phyloP scores from a whole-genome alignment of 331 rosid genomes.

The Malus hybrid region DNA sequence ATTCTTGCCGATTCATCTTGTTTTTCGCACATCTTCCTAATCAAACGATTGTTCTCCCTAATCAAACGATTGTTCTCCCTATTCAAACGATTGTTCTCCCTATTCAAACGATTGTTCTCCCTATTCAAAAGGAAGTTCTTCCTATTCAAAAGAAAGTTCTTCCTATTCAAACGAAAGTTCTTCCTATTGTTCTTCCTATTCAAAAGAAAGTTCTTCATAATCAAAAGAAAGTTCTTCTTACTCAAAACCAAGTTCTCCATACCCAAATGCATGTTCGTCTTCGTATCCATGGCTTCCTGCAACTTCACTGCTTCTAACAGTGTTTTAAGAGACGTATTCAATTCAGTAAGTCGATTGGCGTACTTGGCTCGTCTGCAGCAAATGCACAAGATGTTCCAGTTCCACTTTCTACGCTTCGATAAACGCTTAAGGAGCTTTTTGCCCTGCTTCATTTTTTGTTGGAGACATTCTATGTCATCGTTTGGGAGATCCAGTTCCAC shows the following conservation, averaged over 20 bases:
- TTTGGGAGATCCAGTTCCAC: background rate
- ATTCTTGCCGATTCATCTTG: background rate
- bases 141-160: too few species aligned
- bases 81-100: too few species aligned
- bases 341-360: background rate
- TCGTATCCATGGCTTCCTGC: background rate
- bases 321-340: background rate
- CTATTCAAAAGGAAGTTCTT: too few species aligned
- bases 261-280: background rate
- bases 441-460: background rate
- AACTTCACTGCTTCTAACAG: background rate
- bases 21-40: background rate
- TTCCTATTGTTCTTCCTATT: too few species aligned
- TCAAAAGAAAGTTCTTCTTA: too few species aligned
- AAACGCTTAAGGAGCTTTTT: background rate
- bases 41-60: too few species aligned
- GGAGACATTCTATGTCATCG: background rate
- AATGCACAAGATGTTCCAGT: background rate
- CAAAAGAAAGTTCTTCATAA: too few species aligned
- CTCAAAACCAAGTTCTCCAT: too few species aligned
- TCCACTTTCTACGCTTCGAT: background rate
- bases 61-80: too few species aligned
- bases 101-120: too few species aligned
- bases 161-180: too few species aligned
- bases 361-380: background rate